Percentiles rank a stretch among this genome's conserved stretches.
These are phyloP conservation scores for Podaxis sp. DNA, from an alignment of 768 basidiomycete species.

Conservation along the genomic window DNA sequence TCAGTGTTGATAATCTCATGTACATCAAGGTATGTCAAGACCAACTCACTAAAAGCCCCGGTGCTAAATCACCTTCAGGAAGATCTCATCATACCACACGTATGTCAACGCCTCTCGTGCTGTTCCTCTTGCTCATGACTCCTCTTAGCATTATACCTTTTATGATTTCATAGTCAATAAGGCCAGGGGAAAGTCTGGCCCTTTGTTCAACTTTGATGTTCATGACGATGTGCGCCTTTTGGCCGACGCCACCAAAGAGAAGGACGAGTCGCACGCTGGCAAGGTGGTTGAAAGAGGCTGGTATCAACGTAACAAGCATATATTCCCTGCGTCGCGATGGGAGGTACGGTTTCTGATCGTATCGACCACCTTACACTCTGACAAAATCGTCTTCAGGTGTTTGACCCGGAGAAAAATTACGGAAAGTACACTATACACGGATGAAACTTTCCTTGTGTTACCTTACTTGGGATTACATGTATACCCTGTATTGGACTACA, in stretches of 20 bases:
- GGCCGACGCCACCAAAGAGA: conserved; percentile 93
- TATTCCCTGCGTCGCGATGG: conserved; percentile 96
- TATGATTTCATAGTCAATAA: conserved; percentile 99
- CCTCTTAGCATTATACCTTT: conserved; percentile 86
- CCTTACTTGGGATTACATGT: not conserved
- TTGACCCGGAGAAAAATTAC: conserved; percentile 92
- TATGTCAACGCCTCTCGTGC: conserved; percentile 33
- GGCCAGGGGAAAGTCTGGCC: conserved; percentile 96
- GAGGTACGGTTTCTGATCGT: conserved; percentile 58
- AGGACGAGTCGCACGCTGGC: conserved; percentile 97
- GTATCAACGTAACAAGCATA: conserved; percentile 96
- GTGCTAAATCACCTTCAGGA: conserved; percentile 52
- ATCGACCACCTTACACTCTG: not conserved
- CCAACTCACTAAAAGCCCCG: not conserved
- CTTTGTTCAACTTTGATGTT: conserved; percentile 97
- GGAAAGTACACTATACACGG: conserved; percentile 82
- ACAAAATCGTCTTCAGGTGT: conserved; percentile 50
- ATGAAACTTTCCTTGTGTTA: not conserved
- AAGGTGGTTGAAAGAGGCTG: conserved; percentile 97
- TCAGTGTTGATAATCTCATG: conserved; percentile 96
- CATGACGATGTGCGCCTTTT: conserved; percentile 96
- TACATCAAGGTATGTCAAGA: conserved; percentile 79
- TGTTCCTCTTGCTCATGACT: not conserved
- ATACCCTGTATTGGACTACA: no score
- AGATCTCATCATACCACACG: conserved; percentile 96